Base-by-base conservation (phyloP, 352 stramenopile species). In the Pythium grandisporangium region DNA sequence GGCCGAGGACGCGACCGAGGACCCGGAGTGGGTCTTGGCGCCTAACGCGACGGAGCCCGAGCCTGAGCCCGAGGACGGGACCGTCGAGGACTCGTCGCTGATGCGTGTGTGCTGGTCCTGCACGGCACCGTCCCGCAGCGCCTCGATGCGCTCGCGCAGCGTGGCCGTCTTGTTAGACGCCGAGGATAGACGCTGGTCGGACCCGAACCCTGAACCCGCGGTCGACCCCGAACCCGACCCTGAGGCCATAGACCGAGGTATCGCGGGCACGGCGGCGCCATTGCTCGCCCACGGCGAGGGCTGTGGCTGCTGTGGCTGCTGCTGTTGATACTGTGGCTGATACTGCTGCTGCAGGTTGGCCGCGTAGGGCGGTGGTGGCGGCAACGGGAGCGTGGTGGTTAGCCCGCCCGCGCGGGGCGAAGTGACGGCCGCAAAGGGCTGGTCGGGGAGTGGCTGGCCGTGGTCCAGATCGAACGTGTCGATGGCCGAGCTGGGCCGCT, bases 91-190 rank as follows among this genome's bases (percentile, higher is more conserved):
- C 21, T 48, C 50, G 7, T 62, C 38, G 39, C 68, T 82, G 24
- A 76, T 67, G n/a, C 68, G 63, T 4, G 58, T 68, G 51, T 76
- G 58, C 27, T 70, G 58, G 43, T 78, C 75, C 24, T 70, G 56
- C 12, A 66, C 55, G 3, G 47, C 54, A 21, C 67, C 63, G 30
- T 79, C 67, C 12, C 73, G 54, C 22, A 86, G 49, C 8, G 67
- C 73, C 25, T 84, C 66, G 30, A 86, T 86, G 14, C 70, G 66
- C 35, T 77, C 61, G 17, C 73, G 70, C 27, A 86, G 56, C 22
- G 73, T 83, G 11, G 23, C 48, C 11, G 32, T 22, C 41, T 35
- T 2, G 61, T 38, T 1, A 40, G 57, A 14, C 48, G 38, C 55
- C 34, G 59, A 10, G 59, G 51, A 37, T 42, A 48, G n/a, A n/a